A percentile compares a stretch with the other conserved stretches of the same genome.
Evolutionary conservation across 768 basidiomycete species (phyloP).

Genomic region (Trametes punicea): DNA sequence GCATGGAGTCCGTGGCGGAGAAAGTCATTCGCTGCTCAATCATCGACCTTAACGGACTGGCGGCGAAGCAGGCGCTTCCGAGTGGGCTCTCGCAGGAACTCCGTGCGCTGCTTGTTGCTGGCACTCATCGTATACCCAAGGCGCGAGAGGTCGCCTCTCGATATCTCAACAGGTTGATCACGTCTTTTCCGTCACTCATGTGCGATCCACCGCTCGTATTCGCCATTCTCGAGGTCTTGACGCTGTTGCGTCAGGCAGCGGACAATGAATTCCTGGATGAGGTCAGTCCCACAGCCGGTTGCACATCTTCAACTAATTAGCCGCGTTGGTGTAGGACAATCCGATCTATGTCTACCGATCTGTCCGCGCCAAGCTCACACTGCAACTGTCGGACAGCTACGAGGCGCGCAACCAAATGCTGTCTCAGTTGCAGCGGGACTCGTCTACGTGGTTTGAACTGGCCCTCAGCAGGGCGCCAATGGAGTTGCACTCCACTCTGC

Average conservation of each 20-base stretch:
- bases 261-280: slow-evolving; percentile 92
- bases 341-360: slow-evolving; percentile 83
- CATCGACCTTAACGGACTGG: slow-evolving; percentile 66
- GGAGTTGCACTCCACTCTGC: slow-evolving; percentile 88
- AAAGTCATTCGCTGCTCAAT: slow-evolving; percentile 81
- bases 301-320: neutral
- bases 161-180: slow-evolving; percentile 82
- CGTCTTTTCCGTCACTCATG: slow-evolving; percentile 91
- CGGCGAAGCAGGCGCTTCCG: slow-evolving; percentile 77
- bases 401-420: slow-evolving; percentile 82
- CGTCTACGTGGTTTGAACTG: slow-evolving; percentile 81
- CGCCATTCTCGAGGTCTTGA: slow-evolving; percentile 87
- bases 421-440: slow-evolving; percentile 65
- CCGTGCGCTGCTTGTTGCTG: slow-evolving; percentile 66
- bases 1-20: slow-evolving; percentile 85
- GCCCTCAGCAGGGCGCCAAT: slow-evolving; percentile 87
- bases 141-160: slow-evolving; percentile 79
- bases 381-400: slow-evolving; percentile 86
- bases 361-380: slow-evolving; percentile 64
- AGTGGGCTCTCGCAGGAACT: slow-evolving; percentile 67
- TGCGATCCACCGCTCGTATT: slow-evolving; percentile 87
- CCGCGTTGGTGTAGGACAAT: slow-evolving; percentile 62
- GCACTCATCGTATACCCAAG: slow-evolving; percentile 80
- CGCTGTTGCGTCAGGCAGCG: slow-evolving; percentile 80
- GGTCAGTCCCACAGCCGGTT: slow-evolving; percentile 38